Evolutionary conservation across 805 yeast species (phyloP), one percentile per base, ranked within the genome.

Genomic region (Tetrapisispora phaffii): DNA sequence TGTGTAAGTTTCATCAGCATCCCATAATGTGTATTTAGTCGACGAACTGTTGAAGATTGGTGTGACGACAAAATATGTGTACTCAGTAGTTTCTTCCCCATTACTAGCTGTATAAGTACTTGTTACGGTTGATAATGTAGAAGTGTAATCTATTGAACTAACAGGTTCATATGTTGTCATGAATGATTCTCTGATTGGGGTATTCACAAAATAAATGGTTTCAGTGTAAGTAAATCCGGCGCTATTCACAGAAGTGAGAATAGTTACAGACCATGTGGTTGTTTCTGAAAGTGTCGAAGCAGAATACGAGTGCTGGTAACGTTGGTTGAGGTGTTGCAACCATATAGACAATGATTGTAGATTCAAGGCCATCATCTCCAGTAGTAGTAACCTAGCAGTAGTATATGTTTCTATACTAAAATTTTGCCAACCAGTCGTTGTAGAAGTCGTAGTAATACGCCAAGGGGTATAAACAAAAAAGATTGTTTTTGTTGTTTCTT

Each of bases 261-360:
- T 7, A 17, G 31, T n/a, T n/a, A n/a, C n/a, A n/a, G n/a, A n/a
- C n/a, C n/a, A 6, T 7, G 32, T 33, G n/a, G 13, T 3, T 3
- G 29, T 6, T 1, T 7, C 2, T 7, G 9, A 17, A 2, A 5
- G 2, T 6, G 19, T 16, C 17, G 16, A 33, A 2, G 23, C 7
- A 13, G 24, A 19, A 3, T 13, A 10, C 3, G 37, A 12, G 12
- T 4, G 5, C 6, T 8, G 37, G 19, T 6, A 12, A 6, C 7
- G 8, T 38, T 28, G 26, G 34, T 19, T 10, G 22, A 26, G 37
- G 19, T 2, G 34, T 17, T 16, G 13, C 50, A 19, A 47, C 50
- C 22, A 22, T 26, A 34, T 44, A 44, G 24, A 47, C 31, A 8
- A 46, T 37, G 17, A 24, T 34, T 6, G 34, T 31, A 15, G 44